Evolutionary conservation across 176 grass and related monocot species (phyloP).

Genomic region (Themeda triandra): DNA sequence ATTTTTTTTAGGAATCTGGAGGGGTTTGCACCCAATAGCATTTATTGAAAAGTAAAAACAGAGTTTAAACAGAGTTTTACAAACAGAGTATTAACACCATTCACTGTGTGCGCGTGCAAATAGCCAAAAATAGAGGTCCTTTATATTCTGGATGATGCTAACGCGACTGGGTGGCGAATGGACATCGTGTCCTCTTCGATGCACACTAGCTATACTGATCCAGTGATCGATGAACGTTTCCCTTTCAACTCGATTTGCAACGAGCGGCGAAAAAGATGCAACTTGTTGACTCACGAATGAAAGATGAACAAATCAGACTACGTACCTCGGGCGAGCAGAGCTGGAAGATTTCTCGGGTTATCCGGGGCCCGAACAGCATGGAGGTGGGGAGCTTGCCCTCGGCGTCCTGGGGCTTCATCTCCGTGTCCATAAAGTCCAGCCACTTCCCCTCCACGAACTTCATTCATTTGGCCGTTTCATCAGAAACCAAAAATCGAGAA

Average conservation of each 20-base stretch:
- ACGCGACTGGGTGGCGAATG: neutral
- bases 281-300: neutral
- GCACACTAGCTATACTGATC: neutral
- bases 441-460: slow-evolving; percentile 35
- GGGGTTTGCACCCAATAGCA: too few species aligned
- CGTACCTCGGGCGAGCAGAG: slow-evolving; percentile 67
- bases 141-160: neutral
- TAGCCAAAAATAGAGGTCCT: neutral
- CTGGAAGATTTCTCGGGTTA: slow-evolving; percentile 32
- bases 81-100: neutral
- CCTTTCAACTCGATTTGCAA: neutral
- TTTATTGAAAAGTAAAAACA: too few species aligned
- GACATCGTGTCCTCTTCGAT: neutral
- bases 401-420: slow-evolving; percentile 36
- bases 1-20: too few species aligned
- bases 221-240: neutral
- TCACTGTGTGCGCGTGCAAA: neutral
- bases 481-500: neutral
- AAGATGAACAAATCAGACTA: too few species aligned
- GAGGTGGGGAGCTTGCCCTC: slow-evolving; percentile 39
- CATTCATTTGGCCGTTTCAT: neutral
- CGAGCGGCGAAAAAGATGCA: neutral
- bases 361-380: slow-evolving; percentile 49
- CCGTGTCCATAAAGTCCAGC: slow-evolving; percentile 63
- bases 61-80: too few species aligned